Evolutionary conservation across 176 grass and related monocot species (phyloP), one percentile per base, ranked within the genome.

Genomic region (Cocos nucifera): DNA sequence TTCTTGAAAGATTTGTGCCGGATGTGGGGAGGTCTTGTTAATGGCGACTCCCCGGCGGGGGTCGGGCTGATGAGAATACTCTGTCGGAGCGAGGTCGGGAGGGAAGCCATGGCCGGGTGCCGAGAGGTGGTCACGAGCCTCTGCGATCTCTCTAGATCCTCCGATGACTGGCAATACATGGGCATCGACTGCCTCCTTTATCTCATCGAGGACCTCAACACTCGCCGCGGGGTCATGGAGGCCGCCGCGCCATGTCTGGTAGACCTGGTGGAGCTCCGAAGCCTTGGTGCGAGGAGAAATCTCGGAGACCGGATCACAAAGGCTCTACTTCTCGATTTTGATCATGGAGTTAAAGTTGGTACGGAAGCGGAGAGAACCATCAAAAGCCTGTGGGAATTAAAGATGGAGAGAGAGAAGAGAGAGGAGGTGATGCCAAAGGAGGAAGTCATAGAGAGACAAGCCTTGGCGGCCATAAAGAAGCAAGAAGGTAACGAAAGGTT

Each of bases 151-250:
- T 69, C 81, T 26, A 70, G 84, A 5, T 98, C 93, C 25, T 98
- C 87, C 3, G 84, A 92, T 16, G 87, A 98, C 74, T 92, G 93
- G 93, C 93, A 98, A 74, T 92, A 98, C 72, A 98, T 98, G 87
- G 81, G 84, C 18, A 67, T 98, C n/a, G 93, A 98, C 63, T 98
- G 93, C 80, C 50, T 98, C 70, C 77, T 98, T 3, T 67, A 89
- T 51, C 93, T 98, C 6, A 66, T 92, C 17, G 57, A 81, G 24
- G 84, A 92, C 56, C 50, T 17, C 1, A 73, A 66, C 17, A 86
- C 81, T 4, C 73, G 87, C 54, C 70, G 52, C 53, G 61, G 49
- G 0, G 81, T 74, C 0, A 77, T 79, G 17, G 64, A 98, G 25
- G 21, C 76, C 22, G 69, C 81, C 6, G 78, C 84, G 3, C 57